A percentile compares a stretch with the other conserved stretches of the same genome.
These are phyloP conservation scores for Scenedesmus sp. DNA, from an alignment of 163 green algal genomes.

Conservation along the genomic window DNA sequence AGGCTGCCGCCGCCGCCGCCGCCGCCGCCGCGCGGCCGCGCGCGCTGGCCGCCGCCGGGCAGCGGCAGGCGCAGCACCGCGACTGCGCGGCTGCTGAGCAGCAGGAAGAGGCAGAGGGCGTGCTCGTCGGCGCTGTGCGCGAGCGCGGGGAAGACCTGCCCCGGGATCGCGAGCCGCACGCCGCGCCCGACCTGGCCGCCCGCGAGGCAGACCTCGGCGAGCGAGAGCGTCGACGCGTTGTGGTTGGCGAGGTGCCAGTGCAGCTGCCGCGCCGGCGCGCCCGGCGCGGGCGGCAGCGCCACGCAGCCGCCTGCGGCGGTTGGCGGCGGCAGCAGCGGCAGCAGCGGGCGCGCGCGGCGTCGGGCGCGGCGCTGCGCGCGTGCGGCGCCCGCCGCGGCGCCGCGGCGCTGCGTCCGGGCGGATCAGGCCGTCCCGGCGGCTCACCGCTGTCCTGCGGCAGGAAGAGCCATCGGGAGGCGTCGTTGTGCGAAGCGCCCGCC, in stretches of 20 bases:
- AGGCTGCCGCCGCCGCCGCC: conserved; percentile 5
- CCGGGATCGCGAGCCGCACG: conserved; percentile 2
- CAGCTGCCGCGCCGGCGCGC: background rate
- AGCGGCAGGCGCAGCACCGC: conserved; percentile 17
- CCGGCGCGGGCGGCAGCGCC: background rate
- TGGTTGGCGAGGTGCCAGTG: conserved; percentile 41
- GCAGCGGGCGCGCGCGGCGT: no score
- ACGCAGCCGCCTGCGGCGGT: conserved; percentile 31
- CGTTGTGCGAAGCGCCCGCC: conserved; percentile 6
- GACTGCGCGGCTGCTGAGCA: conserved; percentile 24
- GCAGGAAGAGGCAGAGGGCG: conserved; percentile 14
- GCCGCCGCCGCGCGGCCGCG: conserved; percentile 3
- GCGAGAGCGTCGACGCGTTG: conserved; percentile 16
- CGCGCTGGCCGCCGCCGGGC: background rate
- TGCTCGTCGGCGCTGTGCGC: background rate
- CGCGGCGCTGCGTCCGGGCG: no score
- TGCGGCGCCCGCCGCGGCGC: no score
- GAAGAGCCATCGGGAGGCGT: conserved; percentile 32
- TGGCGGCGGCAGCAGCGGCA: background rate
- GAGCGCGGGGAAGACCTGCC: conserved; percentile 25
- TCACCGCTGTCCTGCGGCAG: conserved; percentile 29
- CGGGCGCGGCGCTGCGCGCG: no score
- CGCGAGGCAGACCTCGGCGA: conserved; percentile 25
- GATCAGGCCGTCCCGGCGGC: background rate
- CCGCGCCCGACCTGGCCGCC: conserved; percentile 26